phyloP scores from a whole-genome alignment of 1,284 basidiomycete species.

The Golubevia pallescens region DNA sequence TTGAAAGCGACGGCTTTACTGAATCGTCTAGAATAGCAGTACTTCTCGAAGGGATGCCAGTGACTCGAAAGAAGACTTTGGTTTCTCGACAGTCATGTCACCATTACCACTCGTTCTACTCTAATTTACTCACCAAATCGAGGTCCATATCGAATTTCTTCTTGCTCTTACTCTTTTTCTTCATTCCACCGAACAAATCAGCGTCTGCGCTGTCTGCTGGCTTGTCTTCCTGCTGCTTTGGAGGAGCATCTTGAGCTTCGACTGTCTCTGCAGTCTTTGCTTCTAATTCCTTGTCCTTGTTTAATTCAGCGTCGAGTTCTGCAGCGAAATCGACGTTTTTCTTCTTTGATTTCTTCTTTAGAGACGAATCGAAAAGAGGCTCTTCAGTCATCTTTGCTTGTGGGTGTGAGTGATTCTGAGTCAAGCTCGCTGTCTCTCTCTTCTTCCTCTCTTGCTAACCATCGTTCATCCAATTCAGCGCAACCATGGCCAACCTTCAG shows the following conservation, averaged over 20 bases:
- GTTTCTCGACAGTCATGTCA: no score
- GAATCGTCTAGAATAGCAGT: no score
- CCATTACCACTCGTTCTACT: constrained; percentile 1
- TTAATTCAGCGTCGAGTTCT: neutral
- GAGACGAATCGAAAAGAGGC: constrained; percentile 79
- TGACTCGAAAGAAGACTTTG: no score
- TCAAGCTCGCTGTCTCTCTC: constrained; percentile 4
- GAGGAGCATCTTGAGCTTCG: constrained; percentile 64
- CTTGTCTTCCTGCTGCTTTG: constrained; percentile 61
- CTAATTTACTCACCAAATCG: constrained; percentile 58
- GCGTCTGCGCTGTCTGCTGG: constrained; percentile 77
- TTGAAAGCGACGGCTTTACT: no score
- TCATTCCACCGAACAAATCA: constrained; percentile 83
- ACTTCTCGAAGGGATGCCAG: no score
- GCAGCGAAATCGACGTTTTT: constrained; percentile 77
- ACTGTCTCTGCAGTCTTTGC: constrained; percentile 50
- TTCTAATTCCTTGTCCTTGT: constrained; percentile 45
- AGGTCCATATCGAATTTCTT: constrained; percentile 84
- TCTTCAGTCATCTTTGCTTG: no score
- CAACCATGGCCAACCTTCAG: constrained; percentile 51
- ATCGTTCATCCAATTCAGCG: neutral
- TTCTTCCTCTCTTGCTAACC: constrained; percentile 1
- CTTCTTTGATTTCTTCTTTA: constrained; percentile 81
- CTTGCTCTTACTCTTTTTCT: constrained; percentile 88
- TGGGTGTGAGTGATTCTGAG: no score